Base-by-base conservation (phyloP, 441 rosid genomes). In the Euphorbia schlechtendalii region DNA sequence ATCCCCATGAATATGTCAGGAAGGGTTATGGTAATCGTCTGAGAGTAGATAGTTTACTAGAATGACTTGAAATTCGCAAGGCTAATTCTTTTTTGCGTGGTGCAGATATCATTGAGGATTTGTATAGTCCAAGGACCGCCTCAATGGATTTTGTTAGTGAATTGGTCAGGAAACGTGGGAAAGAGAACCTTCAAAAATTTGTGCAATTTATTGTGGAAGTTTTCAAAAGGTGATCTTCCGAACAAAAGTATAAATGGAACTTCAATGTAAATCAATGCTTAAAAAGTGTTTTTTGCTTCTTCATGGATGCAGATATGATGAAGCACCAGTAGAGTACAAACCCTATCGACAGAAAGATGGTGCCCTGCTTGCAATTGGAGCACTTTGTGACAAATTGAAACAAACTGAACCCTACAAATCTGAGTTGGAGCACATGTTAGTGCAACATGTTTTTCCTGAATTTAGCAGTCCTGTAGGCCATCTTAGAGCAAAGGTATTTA, bases 381-480 rank as follows among this genome's bases (percentile, higher is more conserved):
- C 98, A 41, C 97, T 95, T 65, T 95, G 96, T 78, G 99, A 95
- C 80, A 91, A 91, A 72, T 78, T 95, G 75, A 91, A 88, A 83
- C 98, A 89, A 80, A 86, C 83, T 69, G 99, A 95, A 71, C 99
- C 98, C 5, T 95, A 95, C 81, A 95, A 89, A 79, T 80, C 92
- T 69, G 96, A 91, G 74, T 77, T 95, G 76, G 99, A 95, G 80
- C 83, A 74, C 58, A 91, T 95, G 98, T 78, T 95, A 73, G 90
- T 91, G 78, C 99, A 92, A 74, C 97, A 95, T 77, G 99, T 91
- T 69, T 91, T 91, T 74, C 98, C 98, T 57, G 99, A 95, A 82
- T 95, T 95, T 70, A 78, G 71, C 66, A 89, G 98, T 65, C 98
- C 90, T 45, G 87, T 80, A 75, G 99, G 99, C 74, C 98, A 95